These are phyloP conservation scores for Nakazawaea wyomingensis DNA, from an alignment of 805 yeast species.

Conservation along the genomic window DNA sequence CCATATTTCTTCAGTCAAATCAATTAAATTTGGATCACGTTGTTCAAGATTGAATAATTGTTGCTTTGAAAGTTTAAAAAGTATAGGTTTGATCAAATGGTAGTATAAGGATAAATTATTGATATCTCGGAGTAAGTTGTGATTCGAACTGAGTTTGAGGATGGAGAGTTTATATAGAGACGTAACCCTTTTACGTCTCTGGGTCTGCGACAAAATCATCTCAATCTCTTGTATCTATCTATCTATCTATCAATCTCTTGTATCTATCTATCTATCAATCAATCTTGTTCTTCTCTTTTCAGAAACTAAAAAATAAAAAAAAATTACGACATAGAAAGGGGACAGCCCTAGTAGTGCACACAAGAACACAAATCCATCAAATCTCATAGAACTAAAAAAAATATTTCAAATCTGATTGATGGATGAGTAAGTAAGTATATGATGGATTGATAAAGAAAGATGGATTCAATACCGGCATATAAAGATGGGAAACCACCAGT, in stretches of 20 bases:
- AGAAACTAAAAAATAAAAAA: too few species aligned
- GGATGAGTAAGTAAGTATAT: too few species aligned
- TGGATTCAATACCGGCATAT: constrained; percentile 32
- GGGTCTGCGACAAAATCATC: not conserved
- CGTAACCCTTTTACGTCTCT: constrained; percentile 5
- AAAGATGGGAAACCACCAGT: constrained; percentile 43
- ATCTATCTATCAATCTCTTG: not conserved
- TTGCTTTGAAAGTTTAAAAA: constrained; percentile 38
- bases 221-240: not conserved
- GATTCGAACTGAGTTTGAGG: constrained; percentile 2
- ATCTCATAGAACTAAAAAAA: too few species aligned
- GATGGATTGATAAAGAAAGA: not conserved
- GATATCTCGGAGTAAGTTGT: constrained; percentile 1
- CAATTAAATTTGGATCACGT: constrained; percentile 36
- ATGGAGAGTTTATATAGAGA: constrained; percentile 1
- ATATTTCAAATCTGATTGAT: too few species aligned
- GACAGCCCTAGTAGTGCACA: too few species aligned
- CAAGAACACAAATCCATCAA: too few species aligned
- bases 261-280: too few species aligned
- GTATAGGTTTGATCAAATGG: constrained; percentile 43
- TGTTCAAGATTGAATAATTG: constrained; percentile 37
- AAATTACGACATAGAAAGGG: too few species aligned
- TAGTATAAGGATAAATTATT: constrained; percentile 19
- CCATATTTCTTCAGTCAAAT: constrained; percentile 44
- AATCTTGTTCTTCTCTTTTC: too few species aligned